A percentile compares a stretch with the other conserved stretches of the same genome.
phyloP scores from a whole-genome alignment of 345 rosid genomes.

The Gossypium rotundifolium region DNA sequence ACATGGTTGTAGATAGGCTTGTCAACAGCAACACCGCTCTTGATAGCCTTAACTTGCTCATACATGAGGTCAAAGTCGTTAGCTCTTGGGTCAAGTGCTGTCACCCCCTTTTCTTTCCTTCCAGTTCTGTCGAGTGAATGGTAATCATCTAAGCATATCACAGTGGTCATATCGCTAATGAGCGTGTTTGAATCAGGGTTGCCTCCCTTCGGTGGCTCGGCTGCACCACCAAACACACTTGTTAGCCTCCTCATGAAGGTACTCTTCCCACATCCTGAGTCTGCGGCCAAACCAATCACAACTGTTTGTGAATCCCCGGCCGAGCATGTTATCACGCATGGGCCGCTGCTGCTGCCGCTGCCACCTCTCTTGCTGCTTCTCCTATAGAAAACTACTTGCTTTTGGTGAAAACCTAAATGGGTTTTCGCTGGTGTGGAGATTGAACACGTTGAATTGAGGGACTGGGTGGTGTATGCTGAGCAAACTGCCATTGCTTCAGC shows the following conservation, averaged over 20 bases:
- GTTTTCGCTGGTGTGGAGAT: slow-evolving; percentile 45
- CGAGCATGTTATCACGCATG: slow-evolving; percentile 51
- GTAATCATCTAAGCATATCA: slow-evolving; percentile 87
- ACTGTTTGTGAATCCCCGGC: slow-evolving; percentile 47
- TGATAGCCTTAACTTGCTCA: slow-evolving; percentile 86
- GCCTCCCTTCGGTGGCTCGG: slow-evolving; percentile 89
- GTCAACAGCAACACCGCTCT: slow-evolving; percentile 65
- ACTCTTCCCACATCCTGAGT: slow-evolving; percentile 92
- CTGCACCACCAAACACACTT: slow-evolving; percentile 92
- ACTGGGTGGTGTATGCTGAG: slow-evolving; percentile 63
- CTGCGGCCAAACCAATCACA: slow-evolving; percentile 91
- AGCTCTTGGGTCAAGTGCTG: slow-evolving; percentile 93
- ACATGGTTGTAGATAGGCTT: slow-evolving; percentile 97
- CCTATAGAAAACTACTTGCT: slow-evolving; percentile 45
- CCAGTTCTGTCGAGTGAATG: slow-evolving; percentile 87
- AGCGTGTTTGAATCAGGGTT: slow-evolving; percentile 96
- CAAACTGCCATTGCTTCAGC: slow-evolving; percentile 57
- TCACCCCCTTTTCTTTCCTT: slow-evolving; percentile 83
- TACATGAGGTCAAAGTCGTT: slow-evolving; percentile 93
- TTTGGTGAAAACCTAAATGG: slow-evolving; percentile 40
- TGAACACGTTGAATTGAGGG: slow-evolving; percentile 62
- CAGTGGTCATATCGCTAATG: slow-evolving; percentile 85
- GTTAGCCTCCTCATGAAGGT: slow-evolving; percentile 92
- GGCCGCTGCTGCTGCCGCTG: slow-evolving; percentile 29
- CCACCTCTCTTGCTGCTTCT: slow-evolving; percentile 22